These are phyloP conservation scores for Globisporangium cederbergense DNA, from an alignment of 352 stramenopile species.

Conservation along the genomic window DNA sequence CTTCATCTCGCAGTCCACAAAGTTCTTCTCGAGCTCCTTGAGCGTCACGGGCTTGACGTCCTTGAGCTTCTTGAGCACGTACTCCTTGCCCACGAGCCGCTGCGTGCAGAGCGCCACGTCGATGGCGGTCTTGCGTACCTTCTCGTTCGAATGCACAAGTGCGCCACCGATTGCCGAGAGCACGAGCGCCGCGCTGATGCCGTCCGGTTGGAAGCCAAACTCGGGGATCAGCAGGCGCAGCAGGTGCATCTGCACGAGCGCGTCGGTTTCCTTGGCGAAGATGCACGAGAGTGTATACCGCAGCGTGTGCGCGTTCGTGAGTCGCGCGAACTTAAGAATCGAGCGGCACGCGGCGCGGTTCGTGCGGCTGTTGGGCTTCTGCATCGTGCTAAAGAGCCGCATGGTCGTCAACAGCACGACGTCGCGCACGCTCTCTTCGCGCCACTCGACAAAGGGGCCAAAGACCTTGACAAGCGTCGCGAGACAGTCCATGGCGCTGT, in stretches of 20 bases:
- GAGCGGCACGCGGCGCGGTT: slow-evolving; percentile 73
- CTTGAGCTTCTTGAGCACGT: slow-evolving; percentile 64
- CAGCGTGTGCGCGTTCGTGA: slow-evolving; percentile 64
- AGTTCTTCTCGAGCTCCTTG: slow-evolving; percentile 83
- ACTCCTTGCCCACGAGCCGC: slow-evolving; percentile 64
- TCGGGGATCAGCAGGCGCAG: slow-evolving; percentile 70
- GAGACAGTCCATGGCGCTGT: slow-evolving; percentile 66
- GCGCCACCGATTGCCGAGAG: slow-evolving; percentile 42
- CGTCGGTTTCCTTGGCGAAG: slow-evolving; percentile 63
- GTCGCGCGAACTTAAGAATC: slow-evolving; percentile 67
- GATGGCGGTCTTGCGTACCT: slow-evolving; percentile 65
- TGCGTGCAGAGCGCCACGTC: slow-evolving; percentile 79
- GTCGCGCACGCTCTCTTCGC: slow-evolving; percentile 53
- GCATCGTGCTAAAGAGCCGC: slow-evolving; percentile 61
- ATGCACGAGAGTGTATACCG: slow-evolving; percentile 71
- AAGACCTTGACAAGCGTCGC: slow-evolving; percentile 74
- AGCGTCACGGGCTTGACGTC: slow-evolving; percentile 74
- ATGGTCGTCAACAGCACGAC: slow-evolving; percentile 63
- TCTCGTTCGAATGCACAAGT: slow-evolving; percentile 61
- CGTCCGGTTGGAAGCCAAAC: slow-evolving; percentile 73
- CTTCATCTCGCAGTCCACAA: slow-evolving; percentile 52
- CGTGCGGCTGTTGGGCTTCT: slow-evolving; percentile 74
- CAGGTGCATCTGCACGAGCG: slow-evolving; percentile 80
- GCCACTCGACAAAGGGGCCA: slow-evolving; percentile 71
- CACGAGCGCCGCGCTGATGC: slow-evolving; percentile 54